Conservation (phyloP, 2,329 filamentous ascomycete species). For the Trichoderma atrobrunneum region DNA sequence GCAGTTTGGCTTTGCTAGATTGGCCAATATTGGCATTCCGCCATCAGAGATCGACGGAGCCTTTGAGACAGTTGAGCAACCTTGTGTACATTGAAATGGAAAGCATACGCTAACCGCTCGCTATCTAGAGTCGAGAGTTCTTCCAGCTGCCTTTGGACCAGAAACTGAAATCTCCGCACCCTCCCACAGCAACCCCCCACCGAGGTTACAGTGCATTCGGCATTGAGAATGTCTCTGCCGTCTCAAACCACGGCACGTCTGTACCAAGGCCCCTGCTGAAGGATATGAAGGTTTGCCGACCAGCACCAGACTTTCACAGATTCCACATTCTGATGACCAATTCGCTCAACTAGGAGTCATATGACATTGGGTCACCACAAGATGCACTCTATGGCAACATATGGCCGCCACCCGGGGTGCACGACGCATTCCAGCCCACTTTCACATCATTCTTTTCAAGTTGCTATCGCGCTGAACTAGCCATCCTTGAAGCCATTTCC, state of each 20-base stretch:
- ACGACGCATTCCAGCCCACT: conserved; percentile 5
- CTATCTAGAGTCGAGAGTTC: conserved; percentile 4
- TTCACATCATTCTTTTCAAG: background rate
- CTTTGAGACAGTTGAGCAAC: conserved; percentile 9
- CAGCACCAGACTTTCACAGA: background rate
- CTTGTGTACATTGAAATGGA: background rate
- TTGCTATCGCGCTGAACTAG: background rate
- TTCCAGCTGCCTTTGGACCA: conserved; percentile 7
- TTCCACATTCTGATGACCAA: background rate
- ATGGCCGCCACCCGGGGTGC: conserved; percentile 7
- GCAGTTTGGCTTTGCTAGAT: conserved; percentile 4
- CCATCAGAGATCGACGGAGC: background rate
- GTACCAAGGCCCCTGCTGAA: conserved; percentile 3
- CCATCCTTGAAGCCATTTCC: conserved; percentile 13
- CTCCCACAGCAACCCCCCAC: conserved; percentile 14
- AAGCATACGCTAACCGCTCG: background rate
- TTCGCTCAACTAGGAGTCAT: background rate
- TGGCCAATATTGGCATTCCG: conserved; percentile 1
- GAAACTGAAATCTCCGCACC: conserved; percentile 14
- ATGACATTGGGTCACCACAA: conserved; percentile 10
- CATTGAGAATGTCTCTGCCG: conserved; percentile 11
- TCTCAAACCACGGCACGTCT: conserved; percentile 1
- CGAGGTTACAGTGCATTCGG: conserved; percentile 14
- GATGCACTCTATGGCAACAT: conserved; percentile 11
- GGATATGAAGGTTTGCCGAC: conserved; percentile 13